Evolutionary conservation across 2,329 filamentous ascomycete genomes (phyloP).

Genomic region (Colletotrichum lentis): DNA sequence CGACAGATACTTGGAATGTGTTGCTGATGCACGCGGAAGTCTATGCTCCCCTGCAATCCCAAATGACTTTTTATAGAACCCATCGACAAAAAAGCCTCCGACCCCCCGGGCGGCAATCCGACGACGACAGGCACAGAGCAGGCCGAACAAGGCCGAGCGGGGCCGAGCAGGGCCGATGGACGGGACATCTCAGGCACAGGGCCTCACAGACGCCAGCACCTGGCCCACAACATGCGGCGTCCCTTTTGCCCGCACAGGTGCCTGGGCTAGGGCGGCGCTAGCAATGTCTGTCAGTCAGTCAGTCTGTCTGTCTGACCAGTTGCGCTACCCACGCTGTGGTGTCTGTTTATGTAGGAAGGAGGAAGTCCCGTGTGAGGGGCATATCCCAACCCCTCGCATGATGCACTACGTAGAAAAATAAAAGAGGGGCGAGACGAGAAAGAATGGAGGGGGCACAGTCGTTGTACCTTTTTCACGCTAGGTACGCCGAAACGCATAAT

Average conservation of each 20-base stretch:
- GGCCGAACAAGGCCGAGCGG: background rate
- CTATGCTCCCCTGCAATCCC: background rate
- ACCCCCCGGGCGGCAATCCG: background rate
- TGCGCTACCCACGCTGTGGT: background rate
- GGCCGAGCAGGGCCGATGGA: too few relatives aligned
- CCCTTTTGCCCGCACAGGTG: conserved; percentile 7
- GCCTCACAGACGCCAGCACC: conserved; percentile 26
- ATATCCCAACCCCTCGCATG: conserved; percentile 33
- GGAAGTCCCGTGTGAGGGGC: conserved; percentile 11
- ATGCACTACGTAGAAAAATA: conserved; percentile 18
- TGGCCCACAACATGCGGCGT: conserved; percentile 11
- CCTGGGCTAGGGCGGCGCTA: conserved; percentile 24
- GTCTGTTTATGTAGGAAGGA: too few relatives aligned
- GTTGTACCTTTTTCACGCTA: background rate
- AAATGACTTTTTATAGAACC: conserved; percentile 31
- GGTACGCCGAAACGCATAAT: background rate
- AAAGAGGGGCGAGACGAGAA: conserved; percentile 20
- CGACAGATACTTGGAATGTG: too few relatives aligned
- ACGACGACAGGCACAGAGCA: conserved; percentile 6
- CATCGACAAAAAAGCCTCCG: conserved; percentile 4
- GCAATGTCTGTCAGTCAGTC: background rate
- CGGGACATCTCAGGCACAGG: conserved; percentile 14
- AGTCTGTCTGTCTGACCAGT: background rate
- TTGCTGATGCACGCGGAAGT: too few relatives aligned
- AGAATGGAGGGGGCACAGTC: conserved; percentile 26